Percentiles rank a stretch among this genome's conserved stretches.
Conservation (phyloP, 305 asterid species). For the Rubia balearica region DNA sequence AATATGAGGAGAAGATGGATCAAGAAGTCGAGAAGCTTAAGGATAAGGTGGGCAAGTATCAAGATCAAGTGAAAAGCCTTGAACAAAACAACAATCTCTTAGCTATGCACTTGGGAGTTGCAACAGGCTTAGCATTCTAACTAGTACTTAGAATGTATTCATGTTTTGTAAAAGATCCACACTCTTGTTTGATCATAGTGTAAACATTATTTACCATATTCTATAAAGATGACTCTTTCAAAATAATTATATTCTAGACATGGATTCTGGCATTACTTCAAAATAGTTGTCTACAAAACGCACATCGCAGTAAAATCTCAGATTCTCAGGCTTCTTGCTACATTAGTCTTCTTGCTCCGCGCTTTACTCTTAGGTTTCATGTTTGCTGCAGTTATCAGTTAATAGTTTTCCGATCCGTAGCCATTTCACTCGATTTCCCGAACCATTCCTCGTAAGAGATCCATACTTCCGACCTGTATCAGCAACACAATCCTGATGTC, state of each 20-base stretch:
- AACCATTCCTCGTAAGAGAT: slow-evolving; percentile 66
- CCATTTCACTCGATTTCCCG: slow-evolving; percentile 63
- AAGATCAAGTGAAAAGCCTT: neutral
- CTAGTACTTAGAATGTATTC: neutral
- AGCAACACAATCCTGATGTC: slow-evolving; percentile 3
- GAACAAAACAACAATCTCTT: neutral
- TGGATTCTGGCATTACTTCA: neutral
- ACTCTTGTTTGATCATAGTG: neutral
- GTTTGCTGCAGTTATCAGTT: slow-evolving; percentile 73
- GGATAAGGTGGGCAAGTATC: neutral
- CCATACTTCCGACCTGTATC: slow-evolving; percentile 71
- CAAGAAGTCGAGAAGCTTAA: neutral
- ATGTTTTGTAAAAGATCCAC: neutral
- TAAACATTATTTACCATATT: neutral
- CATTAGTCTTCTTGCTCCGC: slow-evolving; percentile 27
- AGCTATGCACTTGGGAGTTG: neutral
- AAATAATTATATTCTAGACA: neutral
- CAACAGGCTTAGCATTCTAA: neutral
- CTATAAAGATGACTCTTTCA: neutral
- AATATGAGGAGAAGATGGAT: neutral
- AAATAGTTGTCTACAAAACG: neutral
- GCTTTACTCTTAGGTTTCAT: slow-evolving; percentile 36
- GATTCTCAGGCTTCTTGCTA: too few relatives aligned
- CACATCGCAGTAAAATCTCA: too few relatives aligned
- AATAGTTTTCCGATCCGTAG: slow-evolving; percentile 41